phyloP scores from a whole-genome alignment of 2,329 filamentous ascomycete species.

The Monosporascus sp. region DNA sequence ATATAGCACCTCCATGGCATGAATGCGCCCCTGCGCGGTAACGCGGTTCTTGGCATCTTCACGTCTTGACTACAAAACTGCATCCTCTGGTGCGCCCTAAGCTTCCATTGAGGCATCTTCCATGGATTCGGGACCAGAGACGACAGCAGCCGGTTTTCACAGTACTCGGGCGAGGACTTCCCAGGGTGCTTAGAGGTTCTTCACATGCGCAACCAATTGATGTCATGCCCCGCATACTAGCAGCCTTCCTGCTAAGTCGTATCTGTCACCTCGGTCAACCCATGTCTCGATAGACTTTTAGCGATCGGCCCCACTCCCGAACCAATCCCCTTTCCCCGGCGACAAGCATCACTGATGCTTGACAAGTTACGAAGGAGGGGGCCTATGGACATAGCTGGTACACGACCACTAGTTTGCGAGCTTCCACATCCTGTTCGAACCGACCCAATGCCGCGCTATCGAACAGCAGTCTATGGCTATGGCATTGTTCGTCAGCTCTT shows the following conservation, averaged over 20 bases:
- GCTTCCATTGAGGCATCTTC: not conserved
- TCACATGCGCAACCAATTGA: slow-evolving; percentile 1
- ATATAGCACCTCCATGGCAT: not conserved
- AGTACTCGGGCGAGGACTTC: not conserved
- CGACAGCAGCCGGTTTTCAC: not conserved
- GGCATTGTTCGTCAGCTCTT: no score
- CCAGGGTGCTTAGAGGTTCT: not conserved
- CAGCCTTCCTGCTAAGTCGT: not conserved
- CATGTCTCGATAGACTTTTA: slow-evolving; percentile 15
- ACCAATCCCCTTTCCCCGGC: slow-evolving; percentile 6
- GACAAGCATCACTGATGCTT: not conserved
- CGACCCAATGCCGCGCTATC: no score
- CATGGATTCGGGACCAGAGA: not conserved
- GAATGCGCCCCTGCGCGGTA: not conserved
- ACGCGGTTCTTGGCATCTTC: not conserved
- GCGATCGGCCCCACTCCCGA: slow-evolving; percentile 17
- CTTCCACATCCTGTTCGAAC: no score
- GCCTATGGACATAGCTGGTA: not conserved
- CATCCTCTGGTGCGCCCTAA: not conserved
- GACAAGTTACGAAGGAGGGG: not conserved
- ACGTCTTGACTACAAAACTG: not conserved
- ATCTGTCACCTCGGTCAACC: slow-evolving; percentile 11
- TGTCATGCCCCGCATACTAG: slow-evolving; percentile 18
- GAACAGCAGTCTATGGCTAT: no score
- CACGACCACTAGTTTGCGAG: no score